A percentile compares a stretch with the other conserved stretches of the same genome.
Conservation (phyloP, 2,329 filamentous ascomycete genomes). For the Bipolaris bicolor region DNA sequence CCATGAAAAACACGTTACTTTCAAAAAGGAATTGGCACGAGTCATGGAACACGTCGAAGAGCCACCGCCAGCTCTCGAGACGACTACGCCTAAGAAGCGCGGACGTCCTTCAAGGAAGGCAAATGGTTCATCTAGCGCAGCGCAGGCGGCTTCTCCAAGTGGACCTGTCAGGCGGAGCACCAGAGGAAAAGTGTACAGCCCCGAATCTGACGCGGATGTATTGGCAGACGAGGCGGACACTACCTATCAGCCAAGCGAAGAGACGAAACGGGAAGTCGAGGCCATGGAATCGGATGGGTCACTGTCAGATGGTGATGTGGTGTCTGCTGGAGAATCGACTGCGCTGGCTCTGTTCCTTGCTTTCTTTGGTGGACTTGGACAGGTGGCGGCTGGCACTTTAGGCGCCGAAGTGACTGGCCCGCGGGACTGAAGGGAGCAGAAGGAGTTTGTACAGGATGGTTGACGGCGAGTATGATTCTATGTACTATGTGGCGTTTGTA, state of each 20-base stretch:
- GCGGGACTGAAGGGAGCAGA: conserved; percentile 16
- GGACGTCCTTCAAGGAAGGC: conserved; percentile 38
- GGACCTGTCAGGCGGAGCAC: conserved; percentile 30
- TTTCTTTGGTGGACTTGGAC: conserved; percentile 45
- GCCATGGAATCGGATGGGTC: conserved; percentile 43
- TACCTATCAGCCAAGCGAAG: conserved; percentile 34
- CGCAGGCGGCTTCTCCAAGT: conserved; percentile 11
- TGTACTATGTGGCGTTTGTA: conserved; percentile 2
- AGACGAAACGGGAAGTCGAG: conserved; percentile 30
- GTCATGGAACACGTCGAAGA: conserved; percentile 17
- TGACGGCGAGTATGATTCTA: neutral
- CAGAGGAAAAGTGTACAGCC: conserved; percentile 19
- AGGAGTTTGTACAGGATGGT: neutral
- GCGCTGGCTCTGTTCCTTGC: conserved; percentile 44
- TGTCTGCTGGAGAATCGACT: conserved; percentile 44
- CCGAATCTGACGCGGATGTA: conserved; percentile 32
- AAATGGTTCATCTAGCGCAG: conserved; percentile 20
- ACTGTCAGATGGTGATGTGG: conserved; percentile 30
- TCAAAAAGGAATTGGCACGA: conserved; percentile 20
- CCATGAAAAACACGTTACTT: conserved; percentile 39
- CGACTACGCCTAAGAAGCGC: conserved; percentile 32
- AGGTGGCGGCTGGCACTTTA: conserved; percentile 40
- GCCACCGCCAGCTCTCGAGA: conserved; percentile 11
- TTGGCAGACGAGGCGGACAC: conserved; percentile 26
- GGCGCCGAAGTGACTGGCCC: conserved; percentile 45